Evolutionary conservation across 2,329 filamentous ascomycete genomes (phyloP).

Genomic region (Hypoxylon sp.): DNA sequence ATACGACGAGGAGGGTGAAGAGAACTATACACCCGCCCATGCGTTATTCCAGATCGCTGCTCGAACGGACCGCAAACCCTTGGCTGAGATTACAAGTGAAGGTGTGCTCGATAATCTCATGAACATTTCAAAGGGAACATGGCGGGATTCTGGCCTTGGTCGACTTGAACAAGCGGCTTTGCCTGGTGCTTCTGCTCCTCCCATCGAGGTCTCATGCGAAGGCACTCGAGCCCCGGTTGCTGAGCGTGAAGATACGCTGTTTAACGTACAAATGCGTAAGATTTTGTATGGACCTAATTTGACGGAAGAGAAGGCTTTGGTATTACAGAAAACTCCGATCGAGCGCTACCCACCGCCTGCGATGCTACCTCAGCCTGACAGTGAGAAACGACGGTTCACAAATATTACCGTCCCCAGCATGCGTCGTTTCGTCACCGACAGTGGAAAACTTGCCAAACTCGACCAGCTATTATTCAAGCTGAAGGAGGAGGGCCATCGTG

Average conservation of each 20-base stretch:
- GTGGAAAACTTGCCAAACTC: conserved; percentile 92
- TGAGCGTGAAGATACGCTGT: conserved; percentile 82
- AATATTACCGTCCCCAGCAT: conserved; percentile 95
- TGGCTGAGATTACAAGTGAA: conserved; percentile 79
- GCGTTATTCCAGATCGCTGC: conserved; percentile 86
- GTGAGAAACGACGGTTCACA: conserved; percentile 86
- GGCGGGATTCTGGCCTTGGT: conserved; percentile 78
- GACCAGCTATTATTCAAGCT: conserved; percentile 89
- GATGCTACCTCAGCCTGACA: conserved; percentile 83
- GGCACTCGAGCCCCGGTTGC: conserved; percentile 71
- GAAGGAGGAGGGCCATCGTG: conserved; percentile 92
- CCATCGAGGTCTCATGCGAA: conserved; percentile 83
- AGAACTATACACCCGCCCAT: conserved; percentile 78
- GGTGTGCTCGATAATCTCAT: conserved; percentile 82
- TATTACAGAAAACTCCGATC: conserved; percentile 79
- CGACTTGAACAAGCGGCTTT: conserved; percentile 85
- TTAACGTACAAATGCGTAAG: conserved; percentile 82
- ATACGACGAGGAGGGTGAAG: conserved; percentile 76
- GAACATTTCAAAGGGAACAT: conserved; percentile 79
- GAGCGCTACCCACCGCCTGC: conserved; percentile 73
- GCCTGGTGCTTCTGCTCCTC: conserved; percentile 86
- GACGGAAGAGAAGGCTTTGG: conserved; percentile 78
- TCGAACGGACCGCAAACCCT: conserved; percentile 74
- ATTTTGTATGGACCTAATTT: conserved; percentile 77
- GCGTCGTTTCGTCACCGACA: conserved; percentile 97